Evolutionary conservation across 2,329 filamentous ascomycete species (phyloP).

Genomic region (Calcarisporium arbuscula): DNA sequence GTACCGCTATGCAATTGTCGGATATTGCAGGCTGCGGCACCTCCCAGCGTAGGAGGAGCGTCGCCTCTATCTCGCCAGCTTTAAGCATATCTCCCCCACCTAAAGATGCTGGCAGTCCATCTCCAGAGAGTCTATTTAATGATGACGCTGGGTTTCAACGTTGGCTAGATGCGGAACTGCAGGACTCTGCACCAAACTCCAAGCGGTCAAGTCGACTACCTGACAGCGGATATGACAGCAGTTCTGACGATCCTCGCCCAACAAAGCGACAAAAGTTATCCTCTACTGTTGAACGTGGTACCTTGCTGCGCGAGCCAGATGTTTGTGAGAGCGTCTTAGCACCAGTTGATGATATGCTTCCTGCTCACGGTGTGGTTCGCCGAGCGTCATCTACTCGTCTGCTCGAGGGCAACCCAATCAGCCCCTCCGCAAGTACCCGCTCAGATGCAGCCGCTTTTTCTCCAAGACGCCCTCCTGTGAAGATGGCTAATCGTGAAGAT

Average conservation of each 20-base stretch:
- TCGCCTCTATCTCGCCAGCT: slow-evolving; percentile 1
- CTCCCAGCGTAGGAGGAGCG: neutral
- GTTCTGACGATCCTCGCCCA: neutral
- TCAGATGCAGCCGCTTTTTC: slow-evolving; percentile 1
- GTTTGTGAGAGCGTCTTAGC: neutral
- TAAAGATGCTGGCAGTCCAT: slow-evolving; percentile 1
- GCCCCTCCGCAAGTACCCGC: neutral
- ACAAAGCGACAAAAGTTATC: slow-evolving; percentile 1
- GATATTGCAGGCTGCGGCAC: neutral
- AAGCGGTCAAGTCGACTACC: neutral
- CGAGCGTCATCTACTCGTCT: neutral
- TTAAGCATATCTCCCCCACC: slow-evolving; percentile 2
- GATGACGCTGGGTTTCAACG: neutral
- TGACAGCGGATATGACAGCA: slow-evolving; percentile 1
- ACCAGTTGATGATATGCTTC: neutral
- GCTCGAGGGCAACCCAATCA: slow-evolving; percentile 1
- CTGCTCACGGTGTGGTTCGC: neutral
- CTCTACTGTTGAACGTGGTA: neutral
- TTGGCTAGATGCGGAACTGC: slow-evolving; percentile 2
- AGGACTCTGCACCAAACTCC: slow-evolving; percentile 1
- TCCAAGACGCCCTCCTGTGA: slow-evolving; percentile 3
- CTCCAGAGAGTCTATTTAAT: slow-evolving; percentile 1
- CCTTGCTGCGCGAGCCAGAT: slow-evolving; percentile 1
- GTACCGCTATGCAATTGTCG: neutral
- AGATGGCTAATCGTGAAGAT: slow-evolving; percentile 3